Evolutionary conservation across 495 filamentous ascomycete genomes (phyloP), one percentile per base, ranked within the genome.

Genomic region (Astrothelium macrocarpum): DNA sequence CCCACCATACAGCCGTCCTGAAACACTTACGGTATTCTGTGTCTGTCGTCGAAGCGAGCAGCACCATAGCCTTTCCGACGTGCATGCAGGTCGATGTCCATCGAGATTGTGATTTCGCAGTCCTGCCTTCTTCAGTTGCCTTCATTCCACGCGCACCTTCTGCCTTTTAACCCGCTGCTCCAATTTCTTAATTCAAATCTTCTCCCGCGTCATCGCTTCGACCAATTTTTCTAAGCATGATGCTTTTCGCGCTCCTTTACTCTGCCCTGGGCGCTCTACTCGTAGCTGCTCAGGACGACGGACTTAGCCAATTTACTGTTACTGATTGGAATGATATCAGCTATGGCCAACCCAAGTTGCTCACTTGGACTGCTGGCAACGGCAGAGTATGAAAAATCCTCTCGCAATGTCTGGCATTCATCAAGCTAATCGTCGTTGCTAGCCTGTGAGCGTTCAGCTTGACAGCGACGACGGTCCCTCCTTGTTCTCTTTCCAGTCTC

Each of bases 301-400:
- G 49, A 25, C 49, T 56, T n/a, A 56, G 49, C 49, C 26, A 56
- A 25, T 56, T 56, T 20, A 56, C 49, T 25, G 49, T 56, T 25
- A 10, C 20, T 25, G 25, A 29, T 29, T 56, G 49, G 49, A 56
- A 56, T 56, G 49, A 56, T 29, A 56, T 56, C 49, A 26, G 25
- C 16, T 56, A 56, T 2, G 49, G 49, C 2, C 49, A 56, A 25
- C 23, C 20, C 26, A 56, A 56, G 25, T 4, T 29, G 16, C 12
- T 56, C 16, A 56, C 23, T 16, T 56, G 49, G 49, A 56, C 49
- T 16, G 5, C 9, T 2, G 49, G 49, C 49, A 56, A 56, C 16
- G 49, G 49, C 12, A 26, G 49, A 56, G 49, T 56, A 56, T 10
- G 23, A 11, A 5, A 26, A n/a, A 9, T 9, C 25, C 25, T 11